Conservation (phyloP, 345 rosid genomes). For the Gossypium stocksii region DNA sequence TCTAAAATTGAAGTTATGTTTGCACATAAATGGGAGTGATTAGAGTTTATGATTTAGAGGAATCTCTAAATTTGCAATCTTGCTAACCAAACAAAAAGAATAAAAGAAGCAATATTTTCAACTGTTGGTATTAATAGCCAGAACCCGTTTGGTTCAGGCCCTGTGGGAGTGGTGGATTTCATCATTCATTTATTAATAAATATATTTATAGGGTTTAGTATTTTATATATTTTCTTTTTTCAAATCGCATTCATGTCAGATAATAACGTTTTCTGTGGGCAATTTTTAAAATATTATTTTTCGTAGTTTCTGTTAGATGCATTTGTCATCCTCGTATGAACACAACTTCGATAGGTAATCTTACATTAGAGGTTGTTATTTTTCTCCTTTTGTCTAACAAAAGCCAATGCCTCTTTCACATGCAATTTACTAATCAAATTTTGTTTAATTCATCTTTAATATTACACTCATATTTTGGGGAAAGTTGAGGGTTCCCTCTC, state of each 20-base stretch:
- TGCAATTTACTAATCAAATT: background rate
- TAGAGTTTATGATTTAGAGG: background rate
- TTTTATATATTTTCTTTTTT: background rate
- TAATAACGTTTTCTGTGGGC: background rate
- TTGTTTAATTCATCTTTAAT: background rate
- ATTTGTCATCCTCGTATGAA: background rate
- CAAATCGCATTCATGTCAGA: background rate
- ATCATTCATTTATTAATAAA: no score
- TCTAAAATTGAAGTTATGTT: background rate
- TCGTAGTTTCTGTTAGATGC: background rate
- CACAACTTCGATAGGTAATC: background rate
- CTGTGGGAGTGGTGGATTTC: no score
- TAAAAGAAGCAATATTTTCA: background rate
- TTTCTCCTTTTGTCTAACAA: background rate
- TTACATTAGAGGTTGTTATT: background rate
- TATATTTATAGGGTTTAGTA: no score
- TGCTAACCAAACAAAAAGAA: background rate
- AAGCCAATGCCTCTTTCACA: background rate
- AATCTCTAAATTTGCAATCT: background rate
- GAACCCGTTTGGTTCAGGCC: slow-evolving; percentile 4
- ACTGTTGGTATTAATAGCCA: background rate
- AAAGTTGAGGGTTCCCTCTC: background rate
- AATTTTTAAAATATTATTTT: background rate
- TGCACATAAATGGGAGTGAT: background rate
- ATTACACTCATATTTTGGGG: background rate